A percentile compares a stretch with the other conserved stretches of the same genome.
phyloP scores from a whole-genome alignment of 352 stramenopile genomes.

The Globisporangium camurandrum region DNA sequence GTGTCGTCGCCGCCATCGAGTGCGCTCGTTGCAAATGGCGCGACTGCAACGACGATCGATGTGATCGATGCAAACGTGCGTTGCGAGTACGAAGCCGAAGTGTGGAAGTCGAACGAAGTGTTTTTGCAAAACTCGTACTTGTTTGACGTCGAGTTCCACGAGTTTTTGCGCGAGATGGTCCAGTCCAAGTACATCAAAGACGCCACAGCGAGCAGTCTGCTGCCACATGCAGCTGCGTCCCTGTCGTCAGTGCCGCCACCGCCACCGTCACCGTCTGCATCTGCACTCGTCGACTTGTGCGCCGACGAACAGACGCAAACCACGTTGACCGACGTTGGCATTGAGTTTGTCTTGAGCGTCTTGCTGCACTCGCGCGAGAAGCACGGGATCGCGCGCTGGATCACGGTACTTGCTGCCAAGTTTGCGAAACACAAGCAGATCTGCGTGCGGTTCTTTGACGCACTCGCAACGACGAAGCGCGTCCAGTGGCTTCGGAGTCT shows the following conservation, averaged over 20 bases:
- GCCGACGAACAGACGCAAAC: slow-evolving; percentile 56
- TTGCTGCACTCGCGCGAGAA: slow-evolving; percentile 86
- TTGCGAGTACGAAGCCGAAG: slow-evolving; percentile 86
- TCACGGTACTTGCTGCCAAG: slow-evolving; percentile 64
- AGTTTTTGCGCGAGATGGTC: slow-evolving; percentile 89
- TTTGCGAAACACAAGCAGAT: slow-evolving; percentile 67
- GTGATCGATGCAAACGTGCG: slow-evolving; percentile 19
- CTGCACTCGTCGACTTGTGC: slow-evolving; percentile 8
- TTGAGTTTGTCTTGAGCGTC: slow-evolving; percentile 85
- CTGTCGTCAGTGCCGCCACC: slow-evolving; percentile 2
- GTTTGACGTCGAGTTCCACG: slow-evolving; percentile 93
- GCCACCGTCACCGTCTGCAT: slow-evolving; percentile 15
- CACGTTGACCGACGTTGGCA: slow-evolving; percentile 70
- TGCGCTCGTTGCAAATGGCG: too few species aligned
- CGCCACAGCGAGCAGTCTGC: not conserved
- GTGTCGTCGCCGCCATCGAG: not conserved
- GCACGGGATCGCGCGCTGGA: slow-evolving; percentile 77
- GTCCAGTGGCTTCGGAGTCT: slow-evolving; percentile 54
- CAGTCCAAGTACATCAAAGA: slow-evolving; percentile 78
- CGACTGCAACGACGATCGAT: not conserved
- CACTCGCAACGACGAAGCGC: slow-evolving; percentile 45
- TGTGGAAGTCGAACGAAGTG: slow-evolving; percentile 91
- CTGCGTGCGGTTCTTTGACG: slow-evolving; percentile 62
- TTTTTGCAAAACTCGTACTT: slow-evolving; percentile 95
- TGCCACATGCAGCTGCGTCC: slow-evolving; percentile 2